These are phyloP conservation scores for Neonectria magnoliae DNA, from an alignment of 2,329 filamentous ascomycete species.

Conservation along the genomic window DNA sequence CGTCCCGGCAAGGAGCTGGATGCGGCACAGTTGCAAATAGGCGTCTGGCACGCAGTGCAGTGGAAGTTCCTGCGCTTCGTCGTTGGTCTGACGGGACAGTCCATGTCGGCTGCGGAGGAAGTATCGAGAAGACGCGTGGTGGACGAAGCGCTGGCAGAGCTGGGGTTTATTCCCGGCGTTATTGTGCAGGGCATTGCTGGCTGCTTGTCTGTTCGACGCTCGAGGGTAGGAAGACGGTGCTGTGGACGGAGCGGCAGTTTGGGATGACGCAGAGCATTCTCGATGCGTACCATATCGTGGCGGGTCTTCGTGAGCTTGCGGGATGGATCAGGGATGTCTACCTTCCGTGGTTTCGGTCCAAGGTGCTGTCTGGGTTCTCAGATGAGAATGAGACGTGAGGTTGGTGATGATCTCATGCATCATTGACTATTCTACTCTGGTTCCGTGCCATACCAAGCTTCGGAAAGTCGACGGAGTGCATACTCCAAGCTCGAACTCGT, in stretches of 20 bases:
- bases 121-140: not conserved
- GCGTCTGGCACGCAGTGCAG: not conserved
- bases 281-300: conserved; percentile 18
- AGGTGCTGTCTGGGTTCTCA: not conserved
- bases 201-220: conserved; percentile 22
- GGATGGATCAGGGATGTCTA: conserved; percentile 21
- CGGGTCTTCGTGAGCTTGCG: conserved; percentile 20
- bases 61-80: not conserved
- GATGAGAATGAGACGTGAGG: not conserved
- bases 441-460: not conserved
- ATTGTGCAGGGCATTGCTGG: conserved; percentile 25
- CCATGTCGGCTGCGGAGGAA: not conserved
- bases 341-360: conserved; percentile 19
- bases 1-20: not conserved
- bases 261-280: conserved; percentile 16
- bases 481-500: no score
- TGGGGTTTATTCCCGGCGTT: conserved; percentile 21
- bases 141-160: not conserved
- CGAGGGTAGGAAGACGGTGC: conserved; percentile 15
- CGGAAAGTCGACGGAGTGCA: not conserved
- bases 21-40: not conserved
- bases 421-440: not conserved
- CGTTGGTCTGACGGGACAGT: not conserved
- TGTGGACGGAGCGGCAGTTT: conserved; percentile 22
- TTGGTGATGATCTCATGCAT: not conserved